Evolutionary conservation across 208 protist species (phyloP), one percentile per base, ranked within the genome.

Genomic region (Vickermania ingenoplastis): DNA sequence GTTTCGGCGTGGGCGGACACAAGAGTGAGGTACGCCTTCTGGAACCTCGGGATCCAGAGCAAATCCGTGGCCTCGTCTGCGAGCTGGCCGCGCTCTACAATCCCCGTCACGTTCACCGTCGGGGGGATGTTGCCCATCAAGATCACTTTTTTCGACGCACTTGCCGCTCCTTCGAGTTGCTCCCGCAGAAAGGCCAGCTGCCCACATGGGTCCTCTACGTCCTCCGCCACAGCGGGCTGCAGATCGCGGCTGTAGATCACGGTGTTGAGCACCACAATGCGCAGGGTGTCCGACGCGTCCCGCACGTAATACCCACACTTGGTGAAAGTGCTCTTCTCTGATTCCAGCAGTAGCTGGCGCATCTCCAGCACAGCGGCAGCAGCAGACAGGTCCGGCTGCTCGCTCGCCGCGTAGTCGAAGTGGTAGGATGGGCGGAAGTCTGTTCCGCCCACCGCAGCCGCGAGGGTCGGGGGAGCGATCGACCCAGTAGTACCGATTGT

Each of bases 351-450:
- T 13, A 79, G 45, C 7, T 48, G 22, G 22, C 59, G 45, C 26
- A 52, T 41, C 17, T 55, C 21, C 60, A 79, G 50, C 23, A 65
- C 56, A 0, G 22, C 31, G 4, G 51, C 36, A 29, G 72, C 52
- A 4, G 68, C 29, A 17, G 25, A 0, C 22, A 78, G 31, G 53
- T 65, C 57, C 1, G 1, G 1, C 1, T 67, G 54, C 22, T 55
- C 55, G 14, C 53, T 26, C 53, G 45, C 45, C 30, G 26, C 66
- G 22, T 64, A 30, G 59, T 73, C 41, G 31, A 83, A 75, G 60
- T 61, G 65, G 57, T 77, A 75, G 50, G 74, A 64, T n/a, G 77
- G 77, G 1, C 77, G 59, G 41, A 76, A 41, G 48, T 83, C 77
- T 26, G 73, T 77, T 31, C 69, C 74, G 50, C 72, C 77, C 36